Evolutionary conservation across 1,139 yeast species (phyloP).

Genomic region (Sugiyamaella japonica): DNA sequence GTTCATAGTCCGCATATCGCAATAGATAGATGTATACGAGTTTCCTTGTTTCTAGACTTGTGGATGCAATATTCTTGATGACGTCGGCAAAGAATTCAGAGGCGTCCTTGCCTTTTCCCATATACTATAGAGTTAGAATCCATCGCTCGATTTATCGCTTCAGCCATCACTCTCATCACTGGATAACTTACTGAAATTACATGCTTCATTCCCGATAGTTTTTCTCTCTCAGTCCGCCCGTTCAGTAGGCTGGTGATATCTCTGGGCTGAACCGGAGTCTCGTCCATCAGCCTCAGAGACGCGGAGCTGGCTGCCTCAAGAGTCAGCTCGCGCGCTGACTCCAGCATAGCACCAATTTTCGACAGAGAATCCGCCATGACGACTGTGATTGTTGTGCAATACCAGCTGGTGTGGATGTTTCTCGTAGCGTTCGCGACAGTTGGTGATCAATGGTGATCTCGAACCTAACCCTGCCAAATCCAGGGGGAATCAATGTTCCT

Average conservation of each 20-base stretch:
- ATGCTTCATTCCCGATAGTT: constrained; percentile 72
- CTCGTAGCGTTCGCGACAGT: no score
- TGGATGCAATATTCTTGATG: constrained; percentile 79
- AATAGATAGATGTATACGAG: constrained; percentile 76
- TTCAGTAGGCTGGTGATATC: constrained; percentile 68
- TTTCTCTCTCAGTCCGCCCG: constrained; percentile 71
- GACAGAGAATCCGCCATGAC: constrained; percentile 54
- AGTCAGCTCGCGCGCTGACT: constrained; percentile 77
- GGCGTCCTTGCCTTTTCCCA: constrained; percentile 65
- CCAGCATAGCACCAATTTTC: constrained; percentile 60
- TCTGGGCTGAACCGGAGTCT: constrained; percentile 53
- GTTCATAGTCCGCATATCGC: constrained; percentile 80
- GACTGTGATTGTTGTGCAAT: neutral
- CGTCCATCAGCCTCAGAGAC: constrained; percentile 52
- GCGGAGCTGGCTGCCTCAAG: constrained; percentile 83
- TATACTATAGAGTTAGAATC: constrained; percentile 34
- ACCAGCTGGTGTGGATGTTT: no score
- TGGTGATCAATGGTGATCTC: constrained; percentile 4
- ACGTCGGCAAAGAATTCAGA: constrained; percentile 78
- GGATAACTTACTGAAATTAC: constrained; percentile 50
- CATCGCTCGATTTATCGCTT: neutral
- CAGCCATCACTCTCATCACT: no score
- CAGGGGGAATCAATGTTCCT: neutral
- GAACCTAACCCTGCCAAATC: constrained; percentile 9
- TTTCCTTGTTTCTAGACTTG: constrained; percentile 66